Conservation (phyloP, 2,329 filamentous ascomycete genomes). For the Colletotrichum sp. region DNA sequence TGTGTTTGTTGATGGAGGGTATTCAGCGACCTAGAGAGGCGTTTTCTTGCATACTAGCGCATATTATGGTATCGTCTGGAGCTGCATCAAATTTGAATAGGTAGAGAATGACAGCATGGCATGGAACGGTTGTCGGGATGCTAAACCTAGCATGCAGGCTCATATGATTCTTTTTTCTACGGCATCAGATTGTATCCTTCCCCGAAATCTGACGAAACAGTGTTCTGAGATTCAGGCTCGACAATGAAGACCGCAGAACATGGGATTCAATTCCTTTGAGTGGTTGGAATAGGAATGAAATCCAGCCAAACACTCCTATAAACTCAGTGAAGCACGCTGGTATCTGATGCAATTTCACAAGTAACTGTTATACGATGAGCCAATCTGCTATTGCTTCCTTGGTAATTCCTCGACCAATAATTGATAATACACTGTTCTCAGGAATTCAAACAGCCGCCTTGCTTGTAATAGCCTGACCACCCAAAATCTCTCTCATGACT, state of each 20-base stretch:
- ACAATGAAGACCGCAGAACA: background rate
- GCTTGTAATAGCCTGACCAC: background rate
- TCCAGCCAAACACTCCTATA: background rate
- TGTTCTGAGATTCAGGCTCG: background rate
- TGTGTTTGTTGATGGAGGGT: constrained; percentile 38
- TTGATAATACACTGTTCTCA: accelerated
- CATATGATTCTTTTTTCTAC: background rate
- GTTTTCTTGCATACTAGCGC: accelerated
- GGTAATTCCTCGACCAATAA: accelerated
- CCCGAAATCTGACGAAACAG: too few relatives aligned
- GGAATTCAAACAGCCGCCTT: background rate
- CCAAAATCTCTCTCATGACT: background rate
- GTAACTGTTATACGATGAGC: background rate
- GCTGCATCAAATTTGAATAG: background rate
- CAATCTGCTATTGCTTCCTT: accelerated
- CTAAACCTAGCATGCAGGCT: accelerated
- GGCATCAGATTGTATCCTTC: too few relatives aligned
- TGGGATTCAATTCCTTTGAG: background rate
- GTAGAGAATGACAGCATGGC: background rate
- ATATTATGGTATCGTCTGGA: accelerated
- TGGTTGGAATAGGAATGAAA: background rate
- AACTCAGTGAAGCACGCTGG: background rate
- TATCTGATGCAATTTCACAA: background rate
- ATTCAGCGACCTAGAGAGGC: constrained; percentile 29
- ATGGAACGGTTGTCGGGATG: accelerated